phyloP scores from a whole-genome alignment of 768 basidiomycete species.

The Saitozyma sp. region DNA sequence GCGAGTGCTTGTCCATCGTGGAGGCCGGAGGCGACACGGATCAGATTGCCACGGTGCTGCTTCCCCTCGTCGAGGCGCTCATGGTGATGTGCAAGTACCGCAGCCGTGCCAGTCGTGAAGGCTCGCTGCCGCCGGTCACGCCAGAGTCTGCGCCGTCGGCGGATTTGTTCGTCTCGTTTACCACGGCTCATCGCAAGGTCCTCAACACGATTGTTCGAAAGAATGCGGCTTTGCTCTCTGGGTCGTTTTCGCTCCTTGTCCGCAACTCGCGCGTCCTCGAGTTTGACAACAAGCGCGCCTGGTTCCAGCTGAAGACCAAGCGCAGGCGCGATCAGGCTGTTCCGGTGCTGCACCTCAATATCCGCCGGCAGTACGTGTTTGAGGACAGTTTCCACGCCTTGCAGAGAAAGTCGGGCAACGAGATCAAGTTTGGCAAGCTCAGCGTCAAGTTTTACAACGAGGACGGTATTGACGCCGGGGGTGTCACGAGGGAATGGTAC shows the following conservation, averaged over 20 bases:
- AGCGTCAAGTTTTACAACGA: constrained; percentile 94
- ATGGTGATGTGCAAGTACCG: constrained; percentile 98
- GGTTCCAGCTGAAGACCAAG: constrained; percentile 52
- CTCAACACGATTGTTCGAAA: constrained; percentile 97
- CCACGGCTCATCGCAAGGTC: constrained; percentile 87
- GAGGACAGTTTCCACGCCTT: constrained; percentile 95
- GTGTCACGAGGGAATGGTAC: constrained; percentile 98
- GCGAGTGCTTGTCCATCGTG: constrained; percentile 82
- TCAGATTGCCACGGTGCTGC: constrained; percentile 84
- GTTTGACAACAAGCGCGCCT: constrained; percentile 97
- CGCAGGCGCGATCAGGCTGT: constrained; percentile 30
- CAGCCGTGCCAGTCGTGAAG: constrained; percentile 52
- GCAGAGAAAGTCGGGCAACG: constrained; percentile 84
- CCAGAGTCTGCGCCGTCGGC: constrained; percentile 61
- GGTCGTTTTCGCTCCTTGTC: constrained; percentile 93
- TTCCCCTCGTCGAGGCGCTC: constrained; percentile 91
- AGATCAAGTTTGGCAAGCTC: constrained; percentile 96
- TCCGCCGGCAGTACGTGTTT: constrained; percentile 69
- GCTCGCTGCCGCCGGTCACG: constrained; percentile 9
- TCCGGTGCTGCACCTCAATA: constrained; percentile 37
- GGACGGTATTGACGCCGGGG: constrained; percentile 97
- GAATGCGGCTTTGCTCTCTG: constrained; percentile 96
- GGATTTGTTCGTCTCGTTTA: constrained; percentile 89
- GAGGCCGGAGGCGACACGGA: constrained; percentile 77
- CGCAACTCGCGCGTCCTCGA: constrained; percentile 95